phyloP scores from a whole-genome alignment of 1,139 yeast genomes.

The Diutina neorugosa region DNA sequence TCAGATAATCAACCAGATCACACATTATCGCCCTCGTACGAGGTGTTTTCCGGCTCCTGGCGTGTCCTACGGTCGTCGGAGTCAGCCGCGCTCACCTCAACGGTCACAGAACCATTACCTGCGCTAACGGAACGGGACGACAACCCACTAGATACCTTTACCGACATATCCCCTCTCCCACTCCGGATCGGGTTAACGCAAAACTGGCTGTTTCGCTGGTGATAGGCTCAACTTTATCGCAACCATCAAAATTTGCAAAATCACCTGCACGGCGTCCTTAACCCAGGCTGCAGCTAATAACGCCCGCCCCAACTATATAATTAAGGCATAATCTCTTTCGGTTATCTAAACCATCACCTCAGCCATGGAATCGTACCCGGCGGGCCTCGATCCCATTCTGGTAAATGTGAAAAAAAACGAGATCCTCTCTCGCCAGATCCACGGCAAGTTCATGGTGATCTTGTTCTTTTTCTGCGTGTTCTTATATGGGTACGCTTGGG shows the following conservation, averaged over 20 bases:
- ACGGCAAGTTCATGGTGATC: slow-evolving; percentile 13
- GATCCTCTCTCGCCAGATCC: slow-evolving; percentile 24
- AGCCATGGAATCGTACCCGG: neutral
- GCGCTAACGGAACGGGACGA: neutral
- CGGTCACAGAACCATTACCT: neutral
- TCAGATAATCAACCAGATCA: neutral
- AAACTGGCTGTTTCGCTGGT: neutral
- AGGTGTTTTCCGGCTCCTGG: neutral
- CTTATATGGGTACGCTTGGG: slow-evolving; percentile 51
- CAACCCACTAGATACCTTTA: neutral
- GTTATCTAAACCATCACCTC: neutral
- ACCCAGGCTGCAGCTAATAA: neutral
- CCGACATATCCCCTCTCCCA: neutral
- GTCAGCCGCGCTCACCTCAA: neutral
- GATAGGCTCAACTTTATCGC: neutral
- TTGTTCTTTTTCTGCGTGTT: slow-evolving; percentile 40
- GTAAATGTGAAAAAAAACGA: slow-evolving; percentile 24
- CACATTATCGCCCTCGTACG: neutral
- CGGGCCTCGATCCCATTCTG: neutral
- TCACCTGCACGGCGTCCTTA: neutral
- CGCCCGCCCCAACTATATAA: neutral
- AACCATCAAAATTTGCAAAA: neutral
- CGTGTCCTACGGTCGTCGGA: neutral
- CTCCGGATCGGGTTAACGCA: neutral
- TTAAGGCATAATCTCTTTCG: neutral